Conservation (phyloP, 202 grass and related monocot genomes). For the Digitaria exilis region DNA sequence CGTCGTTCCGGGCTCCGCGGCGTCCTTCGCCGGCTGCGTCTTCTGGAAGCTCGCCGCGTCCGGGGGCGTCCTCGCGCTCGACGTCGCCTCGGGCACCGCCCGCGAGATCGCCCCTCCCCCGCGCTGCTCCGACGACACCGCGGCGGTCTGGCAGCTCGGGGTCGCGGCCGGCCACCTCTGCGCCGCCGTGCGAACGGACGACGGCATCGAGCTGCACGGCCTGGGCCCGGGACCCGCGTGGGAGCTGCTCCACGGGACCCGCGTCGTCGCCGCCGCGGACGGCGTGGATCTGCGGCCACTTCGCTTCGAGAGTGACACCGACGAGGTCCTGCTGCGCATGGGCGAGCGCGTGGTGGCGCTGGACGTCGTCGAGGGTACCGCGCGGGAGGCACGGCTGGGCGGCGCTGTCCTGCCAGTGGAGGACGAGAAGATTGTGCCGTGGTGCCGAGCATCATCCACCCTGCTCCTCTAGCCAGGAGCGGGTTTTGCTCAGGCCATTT, state of each 20-base stretch:
- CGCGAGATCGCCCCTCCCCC: slow-evolving; percentile 15
- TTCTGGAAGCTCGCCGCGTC: slow-evolving; percentile 29
- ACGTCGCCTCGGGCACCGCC: slow-evolving; percentile 23
- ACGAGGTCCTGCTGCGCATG: background rate
- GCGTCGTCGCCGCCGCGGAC: background rate
- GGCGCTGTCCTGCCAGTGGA: background rate
- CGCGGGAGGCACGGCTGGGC: background rate
- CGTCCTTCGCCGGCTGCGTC: slow-evolving; percentile 26
- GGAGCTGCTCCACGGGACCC: background rate
- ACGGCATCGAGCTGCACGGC: slow-evolving; percentile 8
- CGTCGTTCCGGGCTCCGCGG: slow-evolving; percentile 41
- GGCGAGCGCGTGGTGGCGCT: background rate
- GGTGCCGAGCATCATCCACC: background rate
- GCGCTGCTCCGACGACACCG: background rate
- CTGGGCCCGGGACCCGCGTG: background rate
- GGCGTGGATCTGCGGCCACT: slow-evolving; percentile 10
- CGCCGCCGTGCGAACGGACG: slow-evolving; percentile 3
- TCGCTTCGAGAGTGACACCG: slow-evolving; percentile 5
- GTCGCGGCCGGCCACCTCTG: slow-evolving; percentile 41
- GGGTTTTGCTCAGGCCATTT: background rate
- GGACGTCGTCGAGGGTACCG: background rate
- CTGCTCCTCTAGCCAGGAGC: background rate
- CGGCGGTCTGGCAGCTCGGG: slow-evolving; percentile 39
- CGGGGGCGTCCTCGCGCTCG: slow-evolving; percentile 33
- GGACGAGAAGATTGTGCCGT: slow-evolving; percentile 6